These are phyloP conservation scores for Aureobasidium sp. DNA, from an alignment of 2,329 filamentous ascomycete species.

Conservation along the genomic window DNA sequence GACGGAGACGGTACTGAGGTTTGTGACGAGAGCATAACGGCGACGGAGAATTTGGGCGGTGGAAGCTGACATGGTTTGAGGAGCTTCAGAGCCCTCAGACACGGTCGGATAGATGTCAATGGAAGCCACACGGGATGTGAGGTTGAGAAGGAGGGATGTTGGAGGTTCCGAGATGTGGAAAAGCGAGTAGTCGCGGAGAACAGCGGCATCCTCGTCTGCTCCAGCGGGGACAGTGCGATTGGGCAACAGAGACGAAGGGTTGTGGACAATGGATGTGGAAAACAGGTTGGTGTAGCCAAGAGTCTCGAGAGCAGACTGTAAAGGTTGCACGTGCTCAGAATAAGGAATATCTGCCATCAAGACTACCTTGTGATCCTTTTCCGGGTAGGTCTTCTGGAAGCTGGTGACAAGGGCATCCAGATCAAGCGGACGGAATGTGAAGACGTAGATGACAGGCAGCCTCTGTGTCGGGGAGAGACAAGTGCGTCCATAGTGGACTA, in stretches of 20 bases:
- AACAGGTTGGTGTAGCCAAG: conserved; percentile 65
- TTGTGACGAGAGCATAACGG: conserved; percentile 79
- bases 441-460: conserved; percentile 84
- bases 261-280: conserved; percentile 64
- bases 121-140: conserved; percentile 71
- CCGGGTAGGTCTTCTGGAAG: conserved; percentile 63
- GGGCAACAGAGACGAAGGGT: conserved; percentile 74
- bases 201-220: conserved; percentile 38
- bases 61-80: conserved; percentile 39
- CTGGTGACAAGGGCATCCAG: conserved; percentile 50
- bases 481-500: conserved; percentile 89
- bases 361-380: conserved; percentile 58
- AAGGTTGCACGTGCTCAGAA: conserved; percentile 59
- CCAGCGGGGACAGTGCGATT: conserved; percentile 64
- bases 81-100: conserved; percentile 21
- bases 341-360: conserved; percentile 89
- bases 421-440: conserved; percentile 67
- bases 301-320: conserved; percentile 50
- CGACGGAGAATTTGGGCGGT: conserved; percentile 62
- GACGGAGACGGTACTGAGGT: conserved; percentile 70
- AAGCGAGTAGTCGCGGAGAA: conserved; percentile 61
- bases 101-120: conserved; percentile 70
- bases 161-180: conserved; percentile 82
- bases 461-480: conserved; percentile 86
- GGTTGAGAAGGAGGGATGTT: conserved; percentile 74